These are phyloP conservation scores for Acanthamoeba sp. DNA, from an alignment of 208 protist genomes.

Conservation along the genomic window DNA sequence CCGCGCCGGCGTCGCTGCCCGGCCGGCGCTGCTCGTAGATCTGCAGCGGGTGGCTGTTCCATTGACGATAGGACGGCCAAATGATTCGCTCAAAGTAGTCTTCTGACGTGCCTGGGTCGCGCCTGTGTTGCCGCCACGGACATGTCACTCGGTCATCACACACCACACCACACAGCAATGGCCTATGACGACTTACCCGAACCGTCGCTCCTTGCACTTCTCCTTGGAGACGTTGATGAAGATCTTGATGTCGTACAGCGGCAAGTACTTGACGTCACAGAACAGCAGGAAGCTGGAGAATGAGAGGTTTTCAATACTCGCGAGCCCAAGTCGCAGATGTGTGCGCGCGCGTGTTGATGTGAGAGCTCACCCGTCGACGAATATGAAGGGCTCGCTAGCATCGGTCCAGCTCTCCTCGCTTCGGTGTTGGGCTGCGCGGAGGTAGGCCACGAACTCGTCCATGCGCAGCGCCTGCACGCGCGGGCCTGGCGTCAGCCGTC, in stretches of 20 bases:
- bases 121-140: not conserved
- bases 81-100: conserved; percentile 38
- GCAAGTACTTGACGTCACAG: not conserved
- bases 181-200: not conserved
- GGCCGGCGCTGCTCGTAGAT: not conserved
- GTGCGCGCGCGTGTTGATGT: not conserved
- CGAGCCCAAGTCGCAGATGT: not conserved
- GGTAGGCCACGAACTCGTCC: conserved; percentile 36
- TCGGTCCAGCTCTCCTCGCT: conserved; percentile 14
- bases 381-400: not conserved
- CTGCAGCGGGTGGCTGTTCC: not conserved
- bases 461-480: not conserved
- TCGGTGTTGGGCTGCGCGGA: not conserved
- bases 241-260: conserved; percentile 16
- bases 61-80: not conserved
- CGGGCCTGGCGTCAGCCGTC: not conserved
- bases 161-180: not conserved
- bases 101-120: conserved; percentile 12
- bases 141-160: not conserved
- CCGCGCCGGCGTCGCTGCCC: not conserved
- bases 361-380: not conserved
- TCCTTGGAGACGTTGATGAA: conserved; percentile 1
- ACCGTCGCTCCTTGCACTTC: not conserved
- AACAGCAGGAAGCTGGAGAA: not conserved
- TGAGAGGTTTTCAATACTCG: no score